Conservation (phyloP, 768 basidiomycete species). For the Rhodotorula diobovata region DNA sequence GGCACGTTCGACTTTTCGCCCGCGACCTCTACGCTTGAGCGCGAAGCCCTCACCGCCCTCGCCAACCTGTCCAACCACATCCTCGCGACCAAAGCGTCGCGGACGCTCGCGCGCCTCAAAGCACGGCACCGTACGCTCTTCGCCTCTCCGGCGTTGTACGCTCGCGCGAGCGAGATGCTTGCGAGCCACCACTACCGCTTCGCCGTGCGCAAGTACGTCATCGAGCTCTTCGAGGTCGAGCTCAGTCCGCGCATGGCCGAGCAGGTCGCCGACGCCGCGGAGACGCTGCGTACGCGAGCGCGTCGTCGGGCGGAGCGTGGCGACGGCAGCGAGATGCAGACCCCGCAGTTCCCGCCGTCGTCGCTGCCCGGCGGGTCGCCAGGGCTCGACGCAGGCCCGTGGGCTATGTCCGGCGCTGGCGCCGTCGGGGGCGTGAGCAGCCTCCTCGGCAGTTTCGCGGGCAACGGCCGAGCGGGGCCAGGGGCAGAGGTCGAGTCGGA, state of each 20-base stretch:
- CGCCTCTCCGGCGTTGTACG: constrained; percentile 70
- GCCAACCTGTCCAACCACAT: constrained; percentile 93
- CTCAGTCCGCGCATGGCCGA: background rate
- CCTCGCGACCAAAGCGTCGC: constrained; percentile 88
- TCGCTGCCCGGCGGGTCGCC: too few relatives aligned
- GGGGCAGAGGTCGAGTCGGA: background rate
- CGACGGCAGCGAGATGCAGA: background rate
- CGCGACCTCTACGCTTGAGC: constrained; percentile 64
- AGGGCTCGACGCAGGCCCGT: too few relatives aligned
- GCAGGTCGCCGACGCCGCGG: constrained; percentile 8
- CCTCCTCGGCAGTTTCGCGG: background rate
- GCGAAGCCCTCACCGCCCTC: constrained; percentile 80
- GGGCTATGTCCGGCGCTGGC: background rate
- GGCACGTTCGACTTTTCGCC: constrained; percentile 53
- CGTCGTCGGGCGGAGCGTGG: background rate
- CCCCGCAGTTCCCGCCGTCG: background rate
- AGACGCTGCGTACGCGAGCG: constrained; percentile 3
- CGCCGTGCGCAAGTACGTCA: constrained; percentile 83
- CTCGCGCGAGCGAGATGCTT: constrained; percentile 78
- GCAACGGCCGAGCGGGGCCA: background rate
- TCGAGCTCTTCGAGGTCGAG: constrained; percentile 75
- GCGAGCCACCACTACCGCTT: constrained; percentile 85
- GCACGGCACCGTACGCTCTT: constrained; percentile 71
- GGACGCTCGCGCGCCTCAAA: constrained; percentile 78
- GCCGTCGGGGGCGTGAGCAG: too few relatives aligned